Evolutionary conservation across 2,329 filamentous ascomycete species (phyloP).

Genomic region (Aaosphaeria arxii): DNA sequence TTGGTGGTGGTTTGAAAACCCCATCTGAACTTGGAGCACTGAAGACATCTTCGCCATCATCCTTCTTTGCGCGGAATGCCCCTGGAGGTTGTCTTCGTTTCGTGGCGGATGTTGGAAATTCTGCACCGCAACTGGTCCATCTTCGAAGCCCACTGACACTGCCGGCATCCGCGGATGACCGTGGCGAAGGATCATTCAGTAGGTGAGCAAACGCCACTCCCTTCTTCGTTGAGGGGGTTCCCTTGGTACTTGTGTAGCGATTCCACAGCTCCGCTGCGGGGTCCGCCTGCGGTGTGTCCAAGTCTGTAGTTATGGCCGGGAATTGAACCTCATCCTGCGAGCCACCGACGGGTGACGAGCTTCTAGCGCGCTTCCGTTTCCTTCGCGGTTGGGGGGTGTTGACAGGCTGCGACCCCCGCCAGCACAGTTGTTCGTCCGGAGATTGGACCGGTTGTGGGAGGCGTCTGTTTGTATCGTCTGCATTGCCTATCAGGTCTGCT

Average conservation of each 20-base stretch:
- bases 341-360: slow-evolving; percentile 43
- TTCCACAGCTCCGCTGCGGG: slow-evolving; percentile 48
- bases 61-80: slow-evolving; percentile 27
- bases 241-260: slow-evolving; percentile 41
- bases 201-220: slow-evolving; percentile 42
- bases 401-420: slow-evolving; percentile 50
- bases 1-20: slow-evolving; percentile 20
- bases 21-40: slow-evolving; percentile 30
- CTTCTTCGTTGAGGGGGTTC: slow-evolving; percentile 33
- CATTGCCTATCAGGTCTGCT: slow-evolving; percentile 60
- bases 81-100: slow-evolving; percentile 41
- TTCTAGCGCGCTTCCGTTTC: slow-evolving; percentile 45
- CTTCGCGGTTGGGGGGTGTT: slow-evolving; percentile 41
- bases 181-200: slow-evolving; percentile 46
- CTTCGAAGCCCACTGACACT: slow-evolving; percentile 45
- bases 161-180: slow-evolving; percentile 43
- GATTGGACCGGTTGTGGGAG: slow-evolving; percentile 49
- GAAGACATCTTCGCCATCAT: slow-evolving; percentile 24
- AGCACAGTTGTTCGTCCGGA: slow-evolving; percentile 60
- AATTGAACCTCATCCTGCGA: slow-evolving; percentile 38
- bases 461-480: slow-evolving; percentile 53
- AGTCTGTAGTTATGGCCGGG: slow-evolving; percentile 17
- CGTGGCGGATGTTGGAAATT: slow-evolving; percentile 43
- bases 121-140: slow-evolving; percentile 51
- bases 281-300: slow-evolving; percentile 46